phyloP scores from a whole-genome alignment of 768 basidiomycete species.

The Mycena chlorophos region DNA sequence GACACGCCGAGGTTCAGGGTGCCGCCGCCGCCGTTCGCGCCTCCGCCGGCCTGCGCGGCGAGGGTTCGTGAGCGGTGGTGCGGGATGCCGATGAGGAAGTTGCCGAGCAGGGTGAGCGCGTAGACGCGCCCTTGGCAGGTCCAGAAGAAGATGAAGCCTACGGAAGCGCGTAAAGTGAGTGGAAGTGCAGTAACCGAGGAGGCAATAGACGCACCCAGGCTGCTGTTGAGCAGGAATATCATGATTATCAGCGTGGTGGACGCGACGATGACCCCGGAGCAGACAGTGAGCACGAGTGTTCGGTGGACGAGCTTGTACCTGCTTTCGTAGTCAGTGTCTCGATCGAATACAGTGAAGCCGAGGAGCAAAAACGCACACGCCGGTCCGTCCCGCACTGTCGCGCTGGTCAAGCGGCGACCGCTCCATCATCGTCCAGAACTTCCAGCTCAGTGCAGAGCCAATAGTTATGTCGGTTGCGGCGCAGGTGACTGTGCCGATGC shows the following conservation, averaged over 20 bases:
- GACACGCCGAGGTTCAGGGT: no score
- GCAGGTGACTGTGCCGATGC: conserved; percentile 2
- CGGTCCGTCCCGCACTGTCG: background rate
- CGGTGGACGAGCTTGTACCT: background rate
- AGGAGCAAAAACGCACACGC: no score
- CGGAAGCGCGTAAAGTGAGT: background rate
- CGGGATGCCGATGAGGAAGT: conserved; percentile 6
- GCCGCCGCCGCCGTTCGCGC: no score
- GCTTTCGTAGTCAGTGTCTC: no score
- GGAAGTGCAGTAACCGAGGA: background rate
- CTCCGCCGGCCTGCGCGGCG: no score
- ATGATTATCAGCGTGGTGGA: conserved; percentile 3
- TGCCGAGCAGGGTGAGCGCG: conserved; percentile 8
- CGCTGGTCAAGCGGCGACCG: background rate
- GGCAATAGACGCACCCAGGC: background rate
- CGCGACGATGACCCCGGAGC: conserved; percentile 4
- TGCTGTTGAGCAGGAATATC: conserved; percentile 3
- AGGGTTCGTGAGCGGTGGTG: no score
- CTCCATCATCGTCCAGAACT: conserved; percentile 5
- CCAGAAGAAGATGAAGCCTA: conserved; percentile 7
- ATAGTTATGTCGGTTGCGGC: conserved; percentile 4
- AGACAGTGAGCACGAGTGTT: conserved; percentile 3
- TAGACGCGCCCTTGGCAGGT: conserved; percentile 7
- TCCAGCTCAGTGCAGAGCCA: background rate
- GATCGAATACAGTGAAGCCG: no score